phyloP scores from a whole-genome alignment of 108 stramenopile species.

The Cyclotella kingstonii region DNA sequence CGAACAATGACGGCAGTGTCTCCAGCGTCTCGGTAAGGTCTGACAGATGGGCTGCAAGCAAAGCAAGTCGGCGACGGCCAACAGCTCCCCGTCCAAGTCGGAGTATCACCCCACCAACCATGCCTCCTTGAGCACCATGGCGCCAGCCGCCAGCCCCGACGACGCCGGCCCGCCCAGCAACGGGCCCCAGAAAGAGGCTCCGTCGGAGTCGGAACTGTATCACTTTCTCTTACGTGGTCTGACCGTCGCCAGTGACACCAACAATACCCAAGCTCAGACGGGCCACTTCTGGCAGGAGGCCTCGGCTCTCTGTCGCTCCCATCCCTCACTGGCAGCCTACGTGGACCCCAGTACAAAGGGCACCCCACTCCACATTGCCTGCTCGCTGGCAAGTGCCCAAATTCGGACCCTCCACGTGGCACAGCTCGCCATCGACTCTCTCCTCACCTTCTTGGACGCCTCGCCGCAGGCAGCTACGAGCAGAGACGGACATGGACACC shows the following conservation, averaged over 20 bases:
- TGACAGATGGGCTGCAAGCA: slow-evolving; percentile 15
- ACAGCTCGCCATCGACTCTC: slow-evolving; percentile 23
- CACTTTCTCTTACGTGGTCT: neutral
- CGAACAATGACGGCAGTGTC: too few relatives aligned
- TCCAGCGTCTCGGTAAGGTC: neutral
- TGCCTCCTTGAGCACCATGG: too few relatives aligned
- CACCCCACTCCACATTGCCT: slow-evolving; percentile 75
- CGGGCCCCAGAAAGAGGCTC: neutral
- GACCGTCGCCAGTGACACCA: neutral
- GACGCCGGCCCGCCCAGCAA: neutral
- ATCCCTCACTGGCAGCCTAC: slow-evolving; percentile 32
- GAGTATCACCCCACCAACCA: neutral
- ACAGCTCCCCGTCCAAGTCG: neutral
- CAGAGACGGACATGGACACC: slow-evolving; percentile 47
- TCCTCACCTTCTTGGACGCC: slow-evolving; percentile 30
- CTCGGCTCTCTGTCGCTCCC: neutral
- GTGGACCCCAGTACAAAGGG: slow-evolving; percentile 47
- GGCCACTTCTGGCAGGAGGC: slow-evolving; percentile 31
- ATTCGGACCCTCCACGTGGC: slow-evolving; percentile 9
- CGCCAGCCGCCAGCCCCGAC: neutral
- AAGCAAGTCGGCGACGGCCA: neutral
- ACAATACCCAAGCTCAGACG: slow-evolving; percentile 3
- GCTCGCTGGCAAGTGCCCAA: slow-evolving; percentile 44
- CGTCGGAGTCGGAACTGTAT: neutral
- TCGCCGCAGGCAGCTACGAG: slow-evolving; percentile 26